phyloP scores from a whole-genome alignment of 2,329 filamentous ascomycete genomes.

The Pyrenophora seminiperda region DNA sequence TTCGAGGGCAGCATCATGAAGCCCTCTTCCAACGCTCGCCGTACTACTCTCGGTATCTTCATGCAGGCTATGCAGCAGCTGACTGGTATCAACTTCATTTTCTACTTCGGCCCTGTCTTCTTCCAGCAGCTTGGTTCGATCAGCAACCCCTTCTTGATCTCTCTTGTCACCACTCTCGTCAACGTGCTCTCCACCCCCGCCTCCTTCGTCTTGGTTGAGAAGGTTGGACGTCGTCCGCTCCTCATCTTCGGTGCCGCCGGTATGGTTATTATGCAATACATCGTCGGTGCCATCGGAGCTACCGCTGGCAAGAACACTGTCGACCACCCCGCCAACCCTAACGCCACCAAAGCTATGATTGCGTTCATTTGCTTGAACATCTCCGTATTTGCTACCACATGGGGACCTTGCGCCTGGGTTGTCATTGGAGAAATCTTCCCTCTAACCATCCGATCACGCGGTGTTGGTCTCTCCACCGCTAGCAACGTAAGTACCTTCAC shows the following conservation, averaged over 20 bases:
- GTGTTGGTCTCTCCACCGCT: slow-evolving; percentile 84
- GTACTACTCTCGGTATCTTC: slow-evolving; percentile 54
- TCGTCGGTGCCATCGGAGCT: slow-evolving; percentile 71
- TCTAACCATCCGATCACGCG: slow-evolving; percentile 84
- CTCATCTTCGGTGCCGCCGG: slow-evolving; percentile 77
- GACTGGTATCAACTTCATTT: slow-evolving; percentile 86
- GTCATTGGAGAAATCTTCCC: slow-evolving; percentile 92
- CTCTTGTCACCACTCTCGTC: slow-evolving; percentile 82
- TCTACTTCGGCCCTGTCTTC: slow-evolving; percentile 70
- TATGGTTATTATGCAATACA: slow-evolving; percentile 86
- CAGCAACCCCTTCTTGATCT: slow-evolving; percentile 79
- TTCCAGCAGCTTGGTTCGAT: slow-evolving; percentile 76
- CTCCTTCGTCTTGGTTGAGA: slow-evolving; percentile 85
- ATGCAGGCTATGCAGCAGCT: slow-evolving; percentile 60
- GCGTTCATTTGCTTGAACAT: slow-evolving; percentile 92
- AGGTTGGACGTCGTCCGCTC: slow-evolving; percentile 77
- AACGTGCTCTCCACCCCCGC: slow-evolving; percentile 84
- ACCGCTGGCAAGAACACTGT: slow-evolving; percentile 49
- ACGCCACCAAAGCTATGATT: slow-evolving; percentile 61
- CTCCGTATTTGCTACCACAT: slow-evolving; percentile 87
- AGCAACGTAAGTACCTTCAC: slow-evolving; percentile 9
- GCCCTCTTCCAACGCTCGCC: slow-evolving; percentile 58
- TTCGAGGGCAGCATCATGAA: slow-evolving; percentile 59
- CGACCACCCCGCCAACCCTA: slow-evolving; percentile 35
- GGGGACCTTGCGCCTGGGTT: slow-evolving; percentile 75